Percentiles rank a stretch among this genome's conserved stretches.
Conservation (phyloP, 2,329 filamentous ascomycete genomes). For the Sordariomycetes sp. region DNA sequence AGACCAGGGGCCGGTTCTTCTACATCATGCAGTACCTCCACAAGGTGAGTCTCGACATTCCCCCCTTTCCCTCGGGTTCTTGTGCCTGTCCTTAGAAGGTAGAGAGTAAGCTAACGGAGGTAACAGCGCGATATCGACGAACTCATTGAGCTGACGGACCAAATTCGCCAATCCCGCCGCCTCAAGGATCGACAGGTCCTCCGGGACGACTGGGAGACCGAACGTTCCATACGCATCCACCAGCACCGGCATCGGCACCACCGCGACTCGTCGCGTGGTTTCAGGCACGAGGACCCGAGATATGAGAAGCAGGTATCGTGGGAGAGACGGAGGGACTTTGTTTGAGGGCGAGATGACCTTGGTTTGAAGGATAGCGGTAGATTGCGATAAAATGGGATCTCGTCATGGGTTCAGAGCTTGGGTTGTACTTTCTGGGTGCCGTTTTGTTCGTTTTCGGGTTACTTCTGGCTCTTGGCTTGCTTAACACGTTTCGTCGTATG, state of each 20-base stretch:
- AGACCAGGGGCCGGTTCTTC: conserved; percentile 82
- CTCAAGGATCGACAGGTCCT: not conserved
- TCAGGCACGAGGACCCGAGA: not conserved
- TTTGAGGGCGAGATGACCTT: not conserved
- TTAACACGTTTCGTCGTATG: too few species aligned
- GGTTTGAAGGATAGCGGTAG: not conserved
- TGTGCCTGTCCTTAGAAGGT: not conserved
- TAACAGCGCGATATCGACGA: conserved; percentile 1
- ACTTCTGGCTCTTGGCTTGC: too few species aligned
- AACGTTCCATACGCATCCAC: not conserved
- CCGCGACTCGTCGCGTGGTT: not conserved
- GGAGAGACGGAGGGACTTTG: not conserved
- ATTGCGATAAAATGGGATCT: not conserved
- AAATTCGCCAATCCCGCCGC: conserved; percentile 3
- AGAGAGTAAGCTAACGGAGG: not conserved
- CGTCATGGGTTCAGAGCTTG: not conserved
- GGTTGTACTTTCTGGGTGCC: not conserved
- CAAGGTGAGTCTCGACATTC: not conserved
- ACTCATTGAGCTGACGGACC: conserved; percentile 2
- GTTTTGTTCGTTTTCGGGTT: too few species aligned
- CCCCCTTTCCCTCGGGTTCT: not conserved
- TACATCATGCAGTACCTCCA: conserved; percentile 84
- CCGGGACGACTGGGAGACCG: not conserved
- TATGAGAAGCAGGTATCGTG: not conserved
- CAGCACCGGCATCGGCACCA: conserved; percentile 2